Percentiles rank a stretch among this genome's conserved stretches.
Conservation (phyloP, 1,284 basidiomycete genomes). For the Irpex lacteus region DNA sequence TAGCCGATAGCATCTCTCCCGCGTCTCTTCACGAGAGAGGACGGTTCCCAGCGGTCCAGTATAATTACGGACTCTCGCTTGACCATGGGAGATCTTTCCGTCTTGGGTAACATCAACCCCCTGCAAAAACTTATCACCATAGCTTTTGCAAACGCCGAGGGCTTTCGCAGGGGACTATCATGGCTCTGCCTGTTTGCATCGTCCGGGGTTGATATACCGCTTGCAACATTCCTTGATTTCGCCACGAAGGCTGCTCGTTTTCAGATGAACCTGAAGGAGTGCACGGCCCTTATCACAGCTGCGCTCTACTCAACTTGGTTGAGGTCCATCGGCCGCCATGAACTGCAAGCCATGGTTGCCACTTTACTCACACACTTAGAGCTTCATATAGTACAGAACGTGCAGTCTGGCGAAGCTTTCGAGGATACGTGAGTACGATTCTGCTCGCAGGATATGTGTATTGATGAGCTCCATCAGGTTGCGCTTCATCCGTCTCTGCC, state of each 20-base stretch:
- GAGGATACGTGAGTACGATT: slow-evolving; percentile 34
- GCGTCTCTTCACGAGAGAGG: slow-evolving; percentile 58
- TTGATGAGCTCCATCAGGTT: slow-evolving; percentile 19
- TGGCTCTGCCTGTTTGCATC: slow-evolving; percentile 67
- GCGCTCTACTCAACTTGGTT: slow-evolving; percentile 52
- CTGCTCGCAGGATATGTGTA: background rate
- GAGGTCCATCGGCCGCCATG: slow-evolving; percentile 52
- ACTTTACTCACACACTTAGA: slow-evolving; percentile 44
- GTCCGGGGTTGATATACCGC: slow-evolving; percentile 68
- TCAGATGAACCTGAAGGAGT: slow-evolving; percentile 41
- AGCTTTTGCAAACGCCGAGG: slow-evolving; percentile 42
- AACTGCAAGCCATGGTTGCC: slow-evolving; percentile 49
- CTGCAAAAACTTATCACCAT: slow-evolving; percentile 50
- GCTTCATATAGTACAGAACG: slow-evolving; percentile 30
- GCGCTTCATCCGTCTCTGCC: slow-evolving; percentile 52
- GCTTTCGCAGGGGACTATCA: slow-evolving; percentile 48
- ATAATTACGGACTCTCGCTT: slow-evolving; percentile 31
- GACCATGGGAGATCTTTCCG: slow-evolving; percentile 27
- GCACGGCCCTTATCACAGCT: slow-evolving; percentile 45
- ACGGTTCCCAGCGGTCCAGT: slow-evolving; percentile 37
- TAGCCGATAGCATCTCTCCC: slow-evolving; percentile 55
- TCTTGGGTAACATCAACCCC: slow-evolving; percentile 43
- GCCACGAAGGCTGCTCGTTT: slow-evolving; percentile 38
- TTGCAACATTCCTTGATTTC: slow-evolving; percentile 46
- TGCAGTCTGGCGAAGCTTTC: slow-evolving; percentile 1